Conservation (phyloP, 345 rosid genomes). For the Heritiera littoralis region DNA sequence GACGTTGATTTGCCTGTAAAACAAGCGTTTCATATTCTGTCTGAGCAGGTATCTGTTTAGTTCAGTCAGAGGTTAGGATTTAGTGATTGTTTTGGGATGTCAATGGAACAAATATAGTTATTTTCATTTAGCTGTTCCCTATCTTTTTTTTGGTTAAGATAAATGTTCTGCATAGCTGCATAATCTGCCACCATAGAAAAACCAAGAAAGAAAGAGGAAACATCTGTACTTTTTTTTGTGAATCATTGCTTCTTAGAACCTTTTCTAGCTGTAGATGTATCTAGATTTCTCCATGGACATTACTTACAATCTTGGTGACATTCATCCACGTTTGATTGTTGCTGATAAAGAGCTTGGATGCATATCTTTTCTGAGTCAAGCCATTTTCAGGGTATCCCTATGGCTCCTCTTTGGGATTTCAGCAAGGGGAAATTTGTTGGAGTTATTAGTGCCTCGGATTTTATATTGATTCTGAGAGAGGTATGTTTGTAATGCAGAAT, state of each 20-base stretch:
- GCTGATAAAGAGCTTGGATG: slow-evolving; percentile 29
- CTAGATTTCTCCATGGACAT: background rate
- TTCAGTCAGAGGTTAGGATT: background rate
- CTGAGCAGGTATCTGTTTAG: slow-evolving; percentile 53
- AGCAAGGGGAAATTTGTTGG: slow-evolving; percentile 67
- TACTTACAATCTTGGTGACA: background rate
- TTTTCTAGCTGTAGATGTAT: slow-evolving; percentile 4
- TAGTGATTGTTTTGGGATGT: background rate
- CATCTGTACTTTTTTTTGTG: background rate
- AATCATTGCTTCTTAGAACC: background rate
- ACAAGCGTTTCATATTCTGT: slow-evolving; percentile 58
- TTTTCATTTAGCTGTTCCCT: background rate
- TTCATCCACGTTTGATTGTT: slow-evolving; percentile 28
- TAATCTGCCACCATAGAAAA: background rate
- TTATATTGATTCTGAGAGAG: slow-evolving; percentile 73
- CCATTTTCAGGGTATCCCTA: slow-evolving; percentile 59
- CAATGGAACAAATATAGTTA: background rate
- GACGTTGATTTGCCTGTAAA: slow-evolving; percentile 59
- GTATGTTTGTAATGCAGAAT: slow-evolving; percentile 31
- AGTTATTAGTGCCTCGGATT: slow-evolving; percentile 65
- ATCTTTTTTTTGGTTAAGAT: background rate
- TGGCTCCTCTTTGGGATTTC: slow-evolving; percentile 81
- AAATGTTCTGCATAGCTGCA: background rate
- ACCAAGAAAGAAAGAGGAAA: background rate
- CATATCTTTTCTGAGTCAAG: slow-evolving; percentile 32